phyloP scores from a whole-genome alignment of 768 basidiomycete genomes.

The Russula brevipes region DNA sequence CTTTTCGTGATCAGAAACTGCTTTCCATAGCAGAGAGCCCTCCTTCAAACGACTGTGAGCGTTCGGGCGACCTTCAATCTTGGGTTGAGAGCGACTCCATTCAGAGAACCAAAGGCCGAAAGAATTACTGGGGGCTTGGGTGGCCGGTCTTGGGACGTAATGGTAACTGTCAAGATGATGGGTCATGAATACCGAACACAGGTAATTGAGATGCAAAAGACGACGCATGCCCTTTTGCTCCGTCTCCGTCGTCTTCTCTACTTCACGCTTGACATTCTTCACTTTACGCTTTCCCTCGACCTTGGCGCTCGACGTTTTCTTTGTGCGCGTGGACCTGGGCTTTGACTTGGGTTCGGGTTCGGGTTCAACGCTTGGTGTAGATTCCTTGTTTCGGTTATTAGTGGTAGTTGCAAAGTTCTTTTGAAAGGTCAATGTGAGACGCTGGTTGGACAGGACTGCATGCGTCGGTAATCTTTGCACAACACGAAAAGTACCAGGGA shows the following conservation, averaged over 20 bases:
- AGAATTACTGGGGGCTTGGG: background rate
- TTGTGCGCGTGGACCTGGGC: background rate
- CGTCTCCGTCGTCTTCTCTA: background rate
- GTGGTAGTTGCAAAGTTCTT: background rate
- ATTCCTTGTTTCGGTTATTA: background rate
- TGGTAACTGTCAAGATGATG: background rate
- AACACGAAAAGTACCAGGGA: background rate
- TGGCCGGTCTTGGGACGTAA: background rate
- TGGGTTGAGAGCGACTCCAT: conserved; percentile 2
- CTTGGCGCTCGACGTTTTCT: background rate
- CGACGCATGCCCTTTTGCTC: background rate
- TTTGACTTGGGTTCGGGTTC: conserved; percentile 5
- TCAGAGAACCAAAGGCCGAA: background rate
- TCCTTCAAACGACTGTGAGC: background rate
- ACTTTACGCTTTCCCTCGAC: background rate
- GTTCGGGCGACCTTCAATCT: accelerated
- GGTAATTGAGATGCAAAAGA: background rate
- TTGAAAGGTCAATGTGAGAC: background rate
- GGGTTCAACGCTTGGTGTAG: background rate
- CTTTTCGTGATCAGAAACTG: background rate
- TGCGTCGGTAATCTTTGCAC: background rate
- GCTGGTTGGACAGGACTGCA: background rate
- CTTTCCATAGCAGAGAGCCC: conserved; percentile 7
- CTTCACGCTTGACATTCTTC: background rate
- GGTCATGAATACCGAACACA: background rate